Evolutionary conservation across 129 eudicot species (phyloP).

Genomic region (Helianthus annuus): DNA sequence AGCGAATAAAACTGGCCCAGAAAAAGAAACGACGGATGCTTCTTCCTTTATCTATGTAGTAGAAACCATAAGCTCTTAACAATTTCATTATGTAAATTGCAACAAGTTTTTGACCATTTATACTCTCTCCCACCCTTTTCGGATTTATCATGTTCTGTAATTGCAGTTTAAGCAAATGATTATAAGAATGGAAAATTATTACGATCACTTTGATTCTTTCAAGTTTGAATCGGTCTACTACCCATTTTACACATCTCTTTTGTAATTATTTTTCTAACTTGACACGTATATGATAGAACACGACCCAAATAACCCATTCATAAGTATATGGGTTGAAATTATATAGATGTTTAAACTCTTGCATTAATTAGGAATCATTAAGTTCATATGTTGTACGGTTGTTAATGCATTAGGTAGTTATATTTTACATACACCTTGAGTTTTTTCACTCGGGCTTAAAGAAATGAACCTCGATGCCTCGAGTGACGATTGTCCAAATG

Average conservation of each 20-base stretch:
- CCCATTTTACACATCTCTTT: background rate
- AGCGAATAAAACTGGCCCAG: constrained; percentile 79
- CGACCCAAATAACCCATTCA: background rate
- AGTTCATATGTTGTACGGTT: background rate
- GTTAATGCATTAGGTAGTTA: constrained; percentile 18
- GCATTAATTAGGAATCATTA: constrained; percentile 19
- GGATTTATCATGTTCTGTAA: constrained; percentile 40
- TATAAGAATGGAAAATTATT: constrained; percentile 34
- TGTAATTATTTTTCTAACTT: background rate
- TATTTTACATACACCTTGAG: constrained; percentile 5
- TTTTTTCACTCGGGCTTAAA: constrained; percentile 42
- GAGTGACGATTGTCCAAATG: constrained; percentile 33
- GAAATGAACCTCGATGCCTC: constrained; percentile 44
- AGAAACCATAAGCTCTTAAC: constrained; percentile 24
- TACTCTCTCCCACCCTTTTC: constrained; percentile 26
- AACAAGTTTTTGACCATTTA: constrained; percentile 41
- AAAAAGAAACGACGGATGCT: constrained; percentile 98
- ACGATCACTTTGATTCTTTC: constrained; percentile 15
- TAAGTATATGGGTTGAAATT: background rate
- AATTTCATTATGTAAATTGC: constrained; percentile 43
- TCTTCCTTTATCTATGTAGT: constrained; percentile 95
- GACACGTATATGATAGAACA: background rate
- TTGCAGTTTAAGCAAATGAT: constrained; percentile 33
- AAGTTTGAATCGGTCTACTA: background rate
- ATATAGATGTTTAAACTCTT: background rate